A percentile compares a stretch with the other conserved stretches of the same genome.
These are phyloP conservation scores for Aspergillus cavernicola DNA, from an alignment of 495 filamentous ascomycete genomes.

Conservation along the genomic window DNA sequence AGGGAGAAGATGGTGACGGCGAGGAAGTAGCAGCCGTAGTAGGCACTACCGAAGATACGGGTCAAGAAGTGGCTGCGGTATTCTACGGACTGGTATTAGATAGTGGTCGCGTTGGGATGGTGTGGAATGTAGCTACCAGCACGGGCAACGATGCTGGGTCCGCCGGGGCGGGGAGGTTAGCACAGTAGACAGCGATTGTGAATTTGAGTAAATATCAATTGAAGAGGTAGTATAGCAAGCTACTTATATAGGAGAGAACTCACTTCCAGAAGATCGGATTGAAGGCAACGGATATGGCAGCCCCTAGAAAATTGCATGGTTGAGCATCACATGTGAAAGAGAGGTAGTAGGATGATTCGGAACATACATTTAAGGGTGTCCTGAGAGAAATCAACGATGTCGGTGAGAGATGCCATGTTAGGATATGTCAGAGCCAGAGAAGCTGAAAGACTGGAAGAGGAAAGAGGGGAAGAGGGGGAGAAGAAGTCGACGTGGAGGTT, in stretches of 20 bases:
- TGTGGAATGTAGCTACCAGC: conserved; percentile 32
- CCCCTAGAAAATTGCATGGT: conserved; percentile 28
- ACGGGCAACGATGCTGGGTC: conserved; percentile 42
- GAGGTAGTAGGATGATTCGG: not conserved
- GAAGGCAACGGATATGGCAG: conserved; percentile 49
- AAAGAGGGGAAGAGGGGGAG: conserved; percentile 8
- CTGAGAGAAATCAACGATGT: conserved; percentile 47
- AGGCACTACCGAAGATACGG: conserved; percentile 70
- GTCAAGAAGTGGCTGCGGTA: conserved; percentile 88
- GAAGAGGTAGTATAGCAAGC: not conserved
- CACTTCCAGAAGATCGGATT: conserved; percentile 59
- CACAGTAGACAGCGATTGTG: not conserved
- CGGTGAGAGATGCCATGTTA: conserved; percentile 36
- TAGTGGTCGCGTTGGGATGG: conserved; percentile 11
- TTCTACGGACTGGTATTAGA: conserved; percentile 50
- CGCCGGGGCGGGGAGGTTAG: conserved; percentile 15
- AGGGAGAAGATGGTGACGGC: conserved; percentile 85
- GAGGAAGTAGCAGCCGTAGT: conserved; percentile 84
- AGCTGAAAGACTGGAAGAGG: not conserved
- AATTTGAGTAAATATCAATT: not conserved
- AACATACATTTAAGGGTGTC: conserved; percentile 40
- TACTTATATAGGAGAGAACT: conserved; percentile 17
- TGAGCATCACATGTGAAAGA: conserved; percentile 36
- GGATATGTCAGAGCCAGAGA: not conserved
- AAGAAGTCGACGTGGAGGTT: conserved; percentile 1